phyloP scores from a whole-genome alignment of 2,329 filamentous ascomycete genomes.

The Ascochyta koolunga region DNA sequence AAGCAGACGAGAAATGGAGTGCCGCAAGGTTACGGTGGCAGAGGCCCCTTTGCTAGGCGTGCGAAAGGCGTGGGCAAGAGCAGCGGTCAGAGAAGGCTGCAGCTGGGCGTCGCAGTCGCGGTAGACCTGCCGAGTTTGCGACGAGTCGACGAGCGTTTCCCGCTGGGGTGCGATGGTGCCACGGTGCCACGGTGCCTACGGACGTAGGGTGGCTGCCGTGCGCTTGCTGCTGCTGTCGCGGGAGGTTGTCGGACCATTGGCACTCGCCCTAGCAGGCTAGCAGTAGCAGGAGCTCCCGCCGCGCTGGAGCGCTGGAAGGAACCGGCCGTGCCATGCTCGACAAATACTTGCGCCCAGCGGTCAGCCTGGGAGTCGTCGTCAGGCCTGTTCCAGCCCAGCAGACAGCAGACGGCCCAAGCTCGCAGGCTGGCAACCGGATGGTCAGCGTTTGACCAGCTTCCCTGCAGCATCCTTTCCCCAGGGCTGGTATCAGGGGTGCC shows the following conservation, averaged over 20 bases:
- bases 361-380: conserved; percentile 27
- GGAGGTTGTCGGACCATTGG: conserved; percentile 34
- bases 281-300: conserved; percentile 30
- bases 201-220: not conserved
- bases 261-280: conserved; percentile 24
- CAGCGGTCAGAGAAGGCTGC: conserved; percentile 13
- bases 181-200: too few relatives aligned
- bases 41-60: too few relatives aligned
- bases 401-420: conserved; percentile 35
- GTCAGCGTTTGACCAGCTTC: conserved; percentile 36
- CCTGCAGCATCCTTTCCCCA: conserved; percentile 34
- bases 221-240: conserved; percentile 14
- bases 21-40: too few relatives aligned
- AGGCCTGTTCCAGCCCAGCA: conserved; percentile 33
- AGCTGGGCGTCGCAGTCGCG: conserved; percentile 18
- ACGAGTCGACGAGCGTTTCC: not conserved
- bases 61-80: not conserved
- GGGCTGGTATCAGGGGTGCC: conserved; percentile 31
- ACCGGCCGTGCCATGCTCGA: conserved; percentile 34
- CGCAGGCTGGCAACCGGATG: conserved; percentile 32
- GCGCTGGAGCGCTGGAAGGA: conserved; percentile 29
- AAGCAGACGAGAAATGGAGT: too few relatives aligned
- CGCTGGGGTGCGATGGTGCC: too few relatives aligned
- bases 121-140: conserved; percentile 27
- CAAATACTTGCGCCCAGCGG: conserved; percentile 30